These are phyloP conservation scores for Ceratocystis huliohia DNA, from an alignment of 2,329 filamentous ascomycete genomes.

Conservation along the genomic window DNA sequence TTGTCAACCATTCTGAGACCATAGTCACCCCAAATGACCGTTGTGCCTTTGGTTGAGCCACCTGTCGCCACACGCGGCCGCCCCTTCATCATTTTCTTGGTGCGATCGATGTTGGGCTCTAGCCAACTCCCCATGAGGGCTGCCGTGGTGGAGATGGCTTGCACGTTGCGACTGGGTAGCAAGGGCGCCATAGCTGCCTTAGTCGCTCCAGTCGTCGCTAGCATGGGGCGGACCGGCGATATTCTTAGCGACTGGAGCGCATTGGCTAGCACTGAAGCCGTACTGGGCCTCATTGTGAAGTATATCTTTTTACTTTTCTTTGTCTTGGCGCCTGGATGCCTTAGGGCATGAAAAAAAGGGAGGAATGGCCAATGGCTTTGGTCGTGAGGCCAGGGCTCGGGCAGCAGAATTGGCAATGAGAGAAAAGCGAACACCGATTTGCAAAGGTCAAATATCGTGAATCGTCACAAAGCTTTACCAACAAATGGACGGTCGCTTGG, in stretches of 20 bases:
- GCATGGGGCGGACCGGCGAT: constrained; percentile 29
- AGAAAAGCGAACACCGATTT: not conserved
- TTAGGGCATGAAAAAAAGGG: not conserved
- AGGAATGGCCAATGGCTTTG: not conserved
- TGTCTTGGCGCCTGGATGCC: not conserved
- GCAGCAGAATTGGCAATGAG: not conserved
- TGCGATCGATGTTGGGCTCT: constrained; percentile 59
- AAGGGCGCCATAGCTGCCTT: constrained; percentile 26
- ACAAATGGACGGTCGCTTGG: not conserved
- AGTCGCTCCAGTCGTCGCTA: constrained; percentile 26
- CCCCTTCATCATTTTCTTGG: constrained; percentile 84
- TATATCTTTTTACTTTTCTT: constrained; percentile 4
- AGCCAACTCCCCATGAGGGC: constrained; percentile 60
- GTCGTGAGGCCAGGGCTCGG: not conserved
- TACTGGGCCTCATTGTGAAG: constrained; percentile 36
- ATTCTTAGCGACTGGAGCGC: constrained; percentile 41
- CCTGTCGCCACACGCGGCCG: constrained; percentile 78
- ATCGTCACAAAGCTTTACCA: constrained; percentile 3
- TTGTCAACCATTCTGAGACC: constrained; percentile 88
- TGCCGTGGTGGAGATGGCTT: constrained; percentile 61
- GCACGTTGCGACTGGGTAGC: constrained; percentile 34
- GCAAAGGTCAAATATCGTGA: not conserved
- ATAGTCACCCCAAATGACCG: constrained; percentile 91
- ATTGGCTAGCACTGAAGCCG: constrained; percentile 35
- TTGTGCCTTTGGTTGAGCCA: constrained; percentile 83